phyloP scores from a whole-genome alignment of 2,329 filamentous ascomycete species.

The Fusarium longipes region DNA sequence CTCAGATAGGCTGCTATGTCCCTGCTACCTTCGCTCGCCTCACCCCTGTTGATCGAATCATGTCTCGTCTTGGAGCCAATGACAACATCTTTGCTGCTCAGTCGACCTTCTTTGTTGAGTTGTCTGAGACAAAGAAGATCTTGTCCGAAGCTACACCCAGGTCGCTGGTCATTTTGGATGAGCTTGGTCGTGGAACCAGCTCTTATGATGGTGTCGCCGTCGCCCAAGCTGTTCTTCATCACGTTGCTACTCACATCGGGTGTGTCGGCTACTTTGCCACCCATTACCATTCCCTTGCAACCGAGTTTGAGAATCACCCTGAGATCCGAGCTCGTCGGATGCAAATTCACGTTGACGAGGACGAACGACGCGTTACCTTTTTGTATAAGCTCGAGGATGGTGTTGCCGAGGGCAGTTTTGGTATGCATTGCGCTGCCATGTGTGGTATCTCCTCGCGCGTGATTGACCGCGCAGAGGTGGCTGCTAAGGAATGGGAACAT shows the following conservation, averaged over 20 bases:
- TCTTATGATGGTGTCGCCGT: conserved; percentile 98
- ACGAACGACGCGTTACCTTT: conserved; percentile 89
- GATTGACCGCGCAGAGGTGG: conserved; percentile 87
- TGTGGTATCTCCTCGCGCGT: conserved; percentile 89
- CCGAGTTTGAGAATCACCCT: conserved; percentile 89
- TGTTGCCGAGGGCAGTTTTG: conserved; percentile 95
- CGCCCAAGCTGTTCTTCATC: conserved; percentile 95
- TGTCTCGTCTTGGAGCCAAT: conserved; percentile 96
- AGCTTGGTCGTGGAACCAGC: conserved; percentile 92
- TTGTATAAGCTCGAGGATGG: conserved; percentile 93
- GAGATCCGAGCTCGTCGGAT: conserved; percentile 89
- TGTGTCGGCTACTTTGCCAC: conserved; percentile 97
- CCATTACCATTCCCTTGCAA: conserved; percentile 93
- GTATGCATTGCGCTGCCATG: conserved; percentile 99
- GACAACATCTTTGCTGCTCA: conserved; percentile 99
- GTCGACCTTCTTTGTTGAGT: conserved; percentile 97
- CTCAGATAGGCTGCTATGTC: conserved; percentile 93
- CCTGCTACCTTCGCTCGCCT: conserved; percentile 84
- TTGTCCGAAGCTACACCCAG: conserved; percentile 92
- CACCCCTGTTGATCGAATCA: conserved; percentile 95
- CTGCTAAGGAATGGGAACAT: conserved; percentile 94
- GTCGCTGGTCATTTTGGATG: conserved; percentile 95
- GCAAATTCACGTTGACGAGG: conserved; percentile 93
- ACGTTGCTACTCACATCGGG: conserved; percentile 91
- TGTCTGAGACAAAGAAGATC: conserved; percentile 98